Base-by-base conservation (phyloP, 768 basidiomycete species). In the Xerocomellus chrysenteron region DNA sequence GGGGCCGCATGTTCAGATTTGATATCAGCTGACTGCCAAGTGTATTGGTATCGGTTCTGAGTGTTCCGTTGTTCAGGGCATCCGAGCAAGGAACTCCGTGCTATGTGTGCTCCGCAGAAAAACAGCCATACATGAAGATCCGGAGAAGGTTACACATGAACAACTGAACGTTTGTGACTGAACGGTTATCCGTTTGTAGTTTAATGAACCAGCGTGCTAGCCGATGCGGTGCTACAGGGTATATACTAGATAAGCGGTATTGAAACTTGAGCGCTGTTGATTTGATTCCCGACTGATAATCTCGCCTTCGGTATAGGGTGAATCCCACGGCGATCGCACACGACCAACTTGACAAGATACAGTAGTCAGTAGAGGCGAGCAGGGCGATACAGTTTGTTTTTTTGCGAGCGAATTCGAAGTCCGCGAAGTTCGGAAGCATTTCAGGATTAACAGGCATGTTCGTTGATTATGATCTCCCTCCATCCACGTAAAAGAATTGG, bases 381-480 rank as follows among this genome's bases (percentile, higher is more conserved):
- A 47, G 19, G 35, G 37, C 40, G 10, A 9, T 30, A 11, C 30
- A 30, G 5, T 43, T 28, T 26, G 39, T 19, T 26, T 46, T 37
- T 24, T 37, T 40, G 6, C 13, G n/a, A 32, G 24, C 13, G 21
- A 40, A 48, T 70, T 70, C 33, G 56, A 61, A 59, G 64, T 55
- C 68, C 66, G 68, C 66, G 68, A 68, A 10, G 21, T 51, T 53
- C 68, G 68, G 68, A 62, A 49, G 65, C 14, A 69, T 58, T 68
- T 48, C 41, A 24, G 24, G 53, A 52, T 46, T 50, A 44, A 54
- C 47, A 58, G 21, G 51, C 35, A 30, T 32, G 35, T 17, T 45
- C 39, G 36, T 32, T 44, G 37, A 57, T 32, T 32, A 52, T 50
- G 55, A 48, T 47, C 42, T 63, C 52, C 46, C 33, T 55, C 45